Evolutionary conservation across 768 basidiomycete species (phyloP), one percentile per base, ranked within the genome.

Genomic region (Termitomyces heimii): DNA sequence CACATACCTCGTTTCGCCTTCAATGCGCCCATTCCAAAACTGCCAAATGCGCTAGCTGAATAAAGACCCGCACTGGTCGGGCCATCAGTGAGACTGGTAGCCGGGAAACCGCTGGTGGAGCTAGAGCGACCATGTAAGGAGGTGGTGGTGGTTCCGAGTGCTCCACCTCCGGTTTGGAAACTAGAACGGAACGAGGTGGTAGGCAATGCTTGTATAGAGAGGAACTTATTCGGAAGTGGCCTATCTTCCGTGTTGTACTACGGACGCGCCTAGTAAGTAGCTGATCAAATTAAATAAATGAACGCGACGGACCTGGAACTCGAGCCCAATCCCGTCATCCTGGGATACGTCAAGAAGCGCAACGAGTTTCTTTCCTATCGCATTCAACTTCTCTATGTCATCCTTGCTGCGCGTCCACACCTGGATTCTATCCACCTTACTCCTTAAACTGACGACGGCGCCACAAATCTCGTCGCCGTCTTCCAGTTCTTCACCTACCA

Each of bases 231-330:
- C 0, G 84, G 83, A 5, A 81, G 78, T 1, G 92, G 92, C 29
- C 88, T 80, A 63, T 93, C 91, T 54, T 94, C 92, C n/a, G 85
- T 89, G 67, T 94, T 92, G 63, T 85, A 93, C 89, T 92, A 64
- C 24, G 47, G 48, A 26, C 53, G 43, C 46, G 43, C 13, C 39
- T 24, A 40, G 50, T 39, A 34, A 53, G 37, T 18, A 37, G 5
- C 4, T 18, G 53, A 24, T 1, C 55, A 63, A 50, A 20, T 55
- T 22, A 18, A 7, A n/a, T 16, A 14, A 13, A 44, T 20, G 4
- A 34, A 52, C 54, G 43, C 46, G 5, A 67, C 81, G 35, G 56
- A 92, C 92, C 80, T 95, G 92, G 75, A 94, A 95, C 70, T 96
- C 92, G 16, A 95, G 79, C 9, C 91, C 89, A 60, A 95, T 89